Conservation (phyloP, 768 basidiomycete genomes). For the Tylopilus subfusipes region DNA sequence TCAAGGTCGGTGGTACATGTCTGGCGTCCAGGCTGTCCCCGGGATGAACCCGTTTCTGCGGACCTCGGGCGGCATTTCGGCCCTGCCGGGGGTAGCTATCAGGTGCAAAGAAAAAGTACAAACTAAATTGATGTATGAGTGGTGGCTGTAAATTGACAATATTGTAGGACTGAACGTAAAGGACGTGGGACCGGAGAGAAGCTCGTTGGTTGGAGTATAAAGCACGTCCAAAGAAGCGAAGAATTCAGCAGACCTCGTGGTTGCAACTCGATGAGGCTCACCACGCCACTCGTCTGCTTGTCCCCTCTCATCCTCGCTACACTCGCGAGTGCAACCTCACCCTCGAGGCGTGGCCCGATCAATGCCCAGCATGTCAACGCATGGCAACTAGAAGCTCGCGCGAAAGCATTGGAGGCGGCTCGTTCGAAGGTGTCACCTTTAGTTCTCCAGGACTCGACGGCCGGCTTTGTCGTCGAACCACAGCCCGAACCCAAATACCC, state of each 20-base stretch:
- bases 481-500: constrained; percentile 11
- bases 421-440: constrained; percentile 14
- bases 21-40: too few relatives aligned
- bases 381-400: constrained; percentile 46
- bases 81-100: too few relatives aligned
- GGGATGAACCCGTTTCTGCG: too few relatives aligned
- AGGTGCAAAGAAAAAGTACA: too few relatives aligned
- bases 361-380: constrained; percentile 65
- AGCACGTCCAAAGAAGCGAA: background rate
- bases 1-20: too few relatives aligned
- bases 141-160: too few relatives aligned
- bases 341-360: constrained; percentile 15
- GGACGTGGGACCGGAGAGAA: background rate
- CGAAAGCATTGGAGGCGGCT: constrained; percentile 15
- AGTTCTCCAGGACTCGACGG: constrained; percentile 20
- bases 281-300: constrained; percentile 9
- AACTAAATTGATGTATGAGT: too few relatives aligned
- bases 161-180: background rate
- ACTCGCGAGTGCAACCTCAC: constrained; percentile 9
- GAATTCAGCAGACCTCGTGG: background rate
- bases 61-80: too few relatives aligned
- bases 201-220: background rate
- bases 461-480: constrained; percentile 10
- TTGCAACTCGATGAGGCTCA: constrained; percentile 17
- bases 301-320: constrained; percentile 7